Base-by-base conservation (phyloP, 495 filamentous ascomycete species). In the Symbiotaphrina buchneri region DNA sequence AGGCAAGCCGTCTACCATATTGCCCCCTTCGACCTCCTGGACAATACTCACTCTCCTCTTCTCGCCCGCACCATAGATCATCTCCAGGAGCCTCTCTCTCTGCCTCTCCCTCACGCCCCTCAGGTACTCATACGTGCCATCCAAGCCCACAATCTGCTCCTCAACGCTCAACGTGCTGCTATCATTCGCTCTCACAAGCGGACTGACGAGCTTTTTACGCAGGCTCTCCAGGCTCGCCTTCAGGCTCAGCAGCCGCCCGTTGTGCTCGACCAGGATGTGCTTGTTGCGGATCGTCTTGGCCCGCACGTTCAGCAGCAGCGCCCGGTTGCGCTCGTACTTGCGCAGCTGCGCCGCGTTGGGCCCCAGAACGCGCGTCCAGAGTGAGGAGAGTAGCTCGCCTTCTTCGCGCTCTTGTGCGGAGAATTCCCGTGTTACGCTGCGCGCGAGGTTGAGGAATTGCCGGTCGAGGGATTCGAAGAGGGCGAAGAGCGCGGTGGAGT, bases 261-360 rank as follows among this genome's bases (percentile, higher is more conserved):
- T 83, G 42, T 92, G 80, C 31, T 83, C 76, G 18, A 82, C 65
- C 1, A 93, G 57, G 6, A 85, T 63, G 22, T 68, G 67, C 42
- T 90, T 90, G 50, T 91, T 90, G n/a, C 64, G 59, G 8, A 85
- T 70, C 7, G 83, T 92, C 41, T 71, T 75, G 18, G 71, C 64
- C 33, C 80, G 69, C 27, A 93, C 74, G 37, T 71, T 75, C 17
- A 59, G 60, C 18, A 93, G 69, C 2, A 77, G 56, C 21, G 64
- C 55, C 32, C 72, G 71, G 53, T 93, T 93, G 49, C 75, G 74
- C 45, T 92, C 80, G 51, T 77, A 93, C 49, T 92, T 92, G 48
- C 65, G 67, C 1, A 92, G 60, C 22, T 71, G 63, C 31, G 52
- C 50, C 2, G 71, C 65, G 34, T 78, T 72, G 18, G 75, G 55